Base-by-base conservation (phyloP, 2,329 filamentous ascomycete genomes). In the Aspergillus sp. region DNA sequence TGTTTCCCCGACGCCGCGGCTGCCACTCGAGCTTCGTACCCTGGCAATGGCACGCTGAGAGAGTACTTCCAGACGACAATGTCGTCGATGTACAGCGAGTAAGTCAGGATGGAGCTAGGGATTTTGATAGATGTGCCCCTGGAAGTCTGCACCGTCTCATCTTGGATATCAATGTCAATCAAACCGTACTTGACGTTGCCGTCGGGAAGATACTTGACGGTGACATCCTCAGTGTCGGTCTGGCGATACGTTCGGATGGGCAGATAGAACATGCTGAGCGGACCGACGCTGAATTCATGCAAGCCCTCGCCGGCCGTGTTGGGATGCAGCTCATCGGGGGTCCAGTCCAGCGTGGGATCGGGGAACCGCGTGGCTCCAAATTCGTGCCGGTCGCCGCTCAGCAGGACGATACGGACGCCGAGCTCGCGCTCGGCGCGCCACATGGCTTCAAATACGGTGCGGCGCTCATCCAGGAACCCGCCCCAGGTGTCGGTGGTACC, bases 351-450 rank as follows among this genome's bases (percentile, higher is more conserved):
- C 5, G 64, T 60, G 1, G 75, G 77, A 14, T 84, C 83, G 9
- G 85, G 85, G 68, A 88, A 88, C 0, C 88, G 87, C 0, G 94
- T 98, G 0, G 94, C 93, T 1, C 91, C 95, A 74, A 98, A 98
- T 75, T 99, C 95, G 72, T 99, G 95, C n/a, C 95, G 84, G 71
- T 99, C 95, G 0, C 95, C 95, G 16, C 90, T 95, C 11, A 99
- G 81, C 12, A 98, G 81, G 3, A 96, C 83, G 7, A 98, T 88
- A 24, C 93, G 91, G 6, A 90, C 80, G 6, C 91, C 90, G 5
- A 86, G 85, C 1, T 78, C 76, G 12, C 85, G 80, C n/a, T 91
- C 88, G 0, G 90, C 88, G 62, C 90, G 88, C 92, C 95, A 98
- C 85, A 97, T 96, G 2, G 91, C 90, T 73, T 96, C 90, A 14